phyloP scores from a whole-genome alignment of 305 asterid genomes.

The Rubia peregrina region DNA sequence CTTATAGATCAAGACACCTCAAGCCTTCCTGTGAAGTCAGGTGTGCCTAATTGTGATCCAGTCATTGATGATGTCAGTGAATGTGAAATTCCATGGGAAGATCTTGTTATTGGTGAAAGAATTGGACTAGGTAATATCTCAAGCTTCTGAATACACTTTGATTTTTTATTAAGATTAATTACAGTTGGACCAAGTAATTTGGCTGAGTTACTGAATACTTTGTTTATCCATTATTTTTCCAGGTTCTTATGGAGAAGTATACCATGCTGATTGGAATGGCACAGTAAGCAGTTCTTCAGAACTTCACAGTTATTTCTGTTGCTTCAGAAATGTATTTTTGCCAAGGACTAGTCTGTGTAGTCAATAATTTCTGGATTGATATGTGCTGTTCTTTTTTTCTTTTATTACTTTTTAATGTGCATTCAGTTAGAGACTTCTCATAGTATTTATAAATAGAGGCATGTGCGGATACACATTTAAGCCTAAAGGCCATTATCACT shows the following conservation, averaged over 20 bases:
- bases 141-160: neutral
- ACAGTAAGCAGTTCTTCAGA: constrained; percentile 54
- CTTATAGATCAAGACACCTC: constrained; percentile 37
- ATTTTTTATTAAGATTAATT: neutral
- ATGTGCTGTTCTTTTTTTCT: neutral
- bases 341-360: neutral
- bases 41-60: constrained; percentile 42
- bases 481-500: neutral
- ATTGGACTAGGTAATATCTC: constrained; percentile 84
- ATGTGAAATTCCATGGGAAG: constrained; percentile 98
- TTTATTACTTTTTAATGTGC: neutral
- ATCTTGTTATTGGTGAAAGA: constrained; percentile 92
- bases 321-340: neutral
- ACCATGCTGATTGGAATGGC: constrained; percentile 99
- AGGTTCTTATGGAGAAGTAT: constrained; percentile 99
- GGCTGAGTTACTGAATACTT: neutral
- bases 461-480: neutral
- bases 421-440: neutral
- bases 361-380: neutral
- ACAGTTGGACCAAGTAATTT: neutral
- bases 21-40: constrained; percentile 32
- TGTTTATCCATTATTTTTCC: constrained; percentile 13
- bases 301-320: neutral
- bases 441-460: neutral
- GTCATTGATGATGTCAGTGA: constrained; percentile 94